Evolutionary conservation across 305 asterid genomes (phyloP).

Genomic region (Fraxinus angustifolia): DNA sequence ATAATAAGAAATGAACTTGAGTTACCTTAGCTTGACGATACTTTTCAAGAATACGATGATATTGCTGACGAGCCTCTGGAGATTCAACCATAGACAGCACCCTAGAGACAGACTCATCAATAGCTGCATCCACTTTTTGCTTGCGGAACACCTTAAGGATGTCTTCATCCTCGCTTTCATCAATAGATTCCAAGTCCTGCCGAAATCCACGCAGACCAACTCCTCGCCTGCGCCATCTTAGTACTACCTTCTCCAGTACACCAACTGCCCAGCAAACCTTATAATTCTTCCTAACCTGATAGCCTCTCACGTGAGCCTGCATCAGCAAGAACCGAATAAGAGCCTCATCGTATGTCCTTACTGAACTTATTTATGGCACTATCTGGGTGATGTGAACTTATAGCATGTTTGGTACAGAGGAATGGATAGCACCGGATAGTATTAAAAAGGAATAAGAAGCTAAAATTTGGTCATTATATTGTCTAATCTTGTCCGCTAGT

Average conservation of each 20-base stretch:
- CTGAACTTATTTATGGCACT: not conserved
- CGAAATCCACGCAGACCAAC: slow-evolving; percentile 83
- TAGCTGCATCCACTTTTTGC: slow-evolving; percentile 73
- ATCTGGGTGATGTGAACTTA: not conserved
- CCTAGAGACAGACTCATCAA: slow-evolving; percentile 83
- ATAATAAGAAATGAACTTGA: not conserved
- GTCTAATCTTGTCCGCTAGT: not conserved
- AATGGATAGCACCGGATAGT: not conserved
- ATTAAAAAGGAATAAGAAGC: not conserved
- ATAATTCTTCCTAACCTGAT: slow-evolving; percentile 77
- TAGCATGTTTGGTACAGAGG: not conserved
- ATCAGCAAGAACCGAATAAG: slow-evolving; percentile 22
- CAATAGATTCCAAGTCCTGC: slow-evolving; percentile 46
- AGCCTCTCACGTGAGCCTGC: slow-evolving; percentile 98
- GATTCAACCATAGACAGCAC: slow-evolving; percentile 94
- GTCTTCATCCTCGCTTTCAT: slow-evolving; percentile 70
- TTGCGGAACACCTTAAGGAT: slow-evolving; percentile 78
- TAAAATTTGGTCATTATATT: not conserved
- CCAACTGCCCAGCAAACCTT: slow-evolving; percentile 93
- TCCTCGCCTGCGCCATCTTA: slow-evolving; percentile 90
- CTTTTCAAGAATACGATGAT: slow-evolving; percentile 71
- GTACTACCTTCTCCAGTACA: slow-evolving; percentile 75
- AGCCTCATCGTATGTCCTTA: not conserved
- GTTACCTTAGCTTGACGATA: slow-evolving; percentile 85
- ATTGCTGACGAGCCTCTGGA: slow-evolving; percentile 79